Base-by-base conservation (phyloP, 257 asterid species). In the Voacanga thouarsii region DNA sequence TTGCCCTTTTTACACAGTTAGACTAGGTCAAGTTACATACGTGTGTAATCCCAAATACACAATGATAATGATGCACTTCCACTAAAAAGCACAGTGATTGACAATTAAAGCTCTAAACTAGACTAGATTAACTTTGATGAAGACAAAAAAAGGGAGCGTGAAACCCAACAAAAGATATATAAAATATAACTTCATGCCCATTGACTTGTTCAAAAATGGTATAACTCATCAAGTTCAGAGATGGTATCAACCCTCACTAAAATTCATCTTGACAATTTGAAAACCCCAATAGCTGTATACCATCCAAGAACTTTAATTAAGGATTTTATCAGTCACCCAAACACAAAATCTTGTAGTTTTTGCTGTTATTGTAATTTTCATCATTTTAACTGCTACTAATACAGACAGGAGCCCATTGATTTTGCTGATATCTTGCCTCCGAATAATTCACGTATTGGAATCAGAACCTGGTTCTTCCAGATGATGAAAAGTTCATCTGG, bases 261-360 rank as follows among this genome's bases (percentile, higher is more conserved):
- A 33, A 33, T 59, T 47, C 65, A 59, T 59, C 65, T 59, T 26
- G 33, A 10, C 37, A n/a, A 59, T 24, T 6, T 59, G 8, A 59
- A n/a, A 59, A 2, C 65, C 65, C 65, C 65, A 59, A 24, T 3
- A 59, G 33, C n/a, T n/a, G 19, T n/a, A 37, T 5, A 59, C 10
- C 65, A n/a, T 59, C 37, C 65, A n/a, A 59, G 65, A 59, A 59
- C 65, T 37, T 59, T 59, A n/a, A 59, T 59, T 14, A n/a, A n/a
- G 65, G 65, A 59, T n/a, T 59, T 10, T 24, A 26, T 8, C 3
- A 59, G 65, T 59, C 28, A 21, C 8, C 26, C 64, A 24, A 59
- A 59, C n/a, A 59, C 7, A 23, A 43, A 43, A 57, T 57, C 30
- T 57, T n/a, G 12, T 14, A 59, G 2, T 3, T 59, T 59, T n/a